Evolutionary conservation across 2,329 filamentous ascomycete species (phyloP), one percentile per base, ranked within the genome.

Genomic region (Hymenoscyphus scutula): DNA sequence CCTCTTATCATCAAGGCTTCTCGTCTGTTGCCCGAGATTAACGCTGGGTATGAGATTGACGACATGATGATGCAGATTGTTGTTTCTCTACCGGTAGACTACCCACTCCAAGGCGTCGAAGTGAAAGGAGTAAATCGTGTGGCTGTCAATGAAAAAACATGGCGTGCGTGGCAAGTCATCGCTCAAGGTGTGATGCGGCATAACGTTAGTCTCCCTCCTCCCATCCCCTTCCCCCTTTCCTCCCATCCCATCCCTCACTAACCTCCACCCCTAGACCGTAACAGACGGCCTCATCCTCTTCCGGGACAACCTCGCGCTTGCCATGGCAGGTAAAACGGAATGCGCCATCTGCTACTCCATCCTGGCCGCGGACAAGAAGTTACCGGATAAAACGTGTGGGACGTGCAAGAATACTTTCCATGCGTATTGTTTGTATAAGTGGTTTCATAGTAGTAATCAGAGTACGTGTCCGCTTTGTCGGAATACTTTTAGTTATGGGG

Each of bases 311-410:
- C 89, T 99, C 13, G 85, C 89, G 15, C 91, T 92, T 1, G 91
- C 91, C 3, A 82, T 99, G 68, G 95, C 96, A 78, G 95, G 93
- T 38, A 93, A 98, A 77, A 90, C 85, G 23, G 95, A 99, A 76
- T 99, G 95, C 74, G 92, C 95, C 10, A 98, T 98, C 74, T 98
- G 94, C 80, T 98, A 98, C 79, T 92, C 89, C 64, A 92, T 99
- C 73, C 91, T 99, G 67, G 91, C 91, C 19, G 86, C 85, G 7
- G 93, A 97, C 75, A 91, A 91, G 80, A 89, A 90, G 76, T 86
- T 96, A 75, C 95, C 95, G 0, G 94, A 95, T 75, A 98, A 98
- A 82, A 83, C 86, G 60, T 99, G 95, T 76, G 82, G 84, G 55
- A 98, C 94, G 1, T 99, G 95, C 82, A 94, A 92, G 81, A 94